Conservation (phyloP, 192 early-diverging fungal genomes). For the Backusella morwellensis region DNA sequence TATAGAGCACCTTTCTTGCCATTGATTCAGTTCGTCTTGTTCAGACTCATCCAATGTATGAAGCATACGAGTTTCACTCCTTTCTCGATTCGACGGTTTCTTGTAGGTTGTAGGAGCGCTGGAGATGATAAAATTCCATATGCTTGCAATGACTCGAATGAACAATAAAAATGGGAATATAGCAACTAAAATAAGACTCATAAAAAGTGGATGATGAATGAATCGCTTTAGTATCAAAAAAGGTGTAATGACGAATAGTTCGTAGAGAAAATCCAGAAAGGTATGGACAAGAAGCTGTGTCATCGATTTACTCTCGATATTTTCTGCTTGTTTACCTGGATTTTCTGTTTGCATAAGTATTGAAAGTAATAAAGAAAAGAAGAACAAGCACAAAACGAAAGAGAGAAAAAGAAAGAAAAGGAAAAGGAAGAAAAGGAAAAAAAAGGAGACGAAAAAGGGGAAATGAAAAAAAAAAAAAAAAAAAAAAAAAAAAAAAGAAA, state of each 20-base stretch:
- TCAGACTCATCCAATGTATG: background rate
- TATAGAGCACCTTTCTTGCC: constrained; percentile 55
- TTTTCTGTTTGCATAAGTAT: background rate
- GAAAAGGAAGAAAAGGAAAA: background rate
- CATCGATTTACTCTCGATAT: background rate
- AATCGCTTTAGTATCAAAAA: background rate
- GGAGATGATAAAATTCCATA: background rate
- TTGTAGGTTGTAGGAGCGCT: background rate
- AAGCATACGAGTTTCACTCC: background rate
- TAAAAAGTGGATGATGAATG: background rate
- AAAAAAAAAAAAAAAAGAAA: background rate
- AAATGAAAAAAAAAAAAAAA: background rate
- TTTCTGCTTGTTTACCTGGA: background rate
- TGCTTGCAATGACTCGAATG: background rate
- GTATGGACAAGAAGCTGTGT: background rate
- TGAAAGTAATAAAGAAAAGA: background rate
- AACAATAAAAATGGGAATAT: constrained; percentile 6
- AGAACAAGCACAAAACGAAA: background rate
- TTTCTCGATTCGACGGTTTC: background rate
- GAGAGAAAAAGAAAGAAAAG: background rate
- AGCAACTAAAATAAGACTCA: background rate
- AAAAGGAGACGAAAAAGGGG: constrained; percentile 4
- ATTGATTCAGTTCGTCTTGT: constrained; percentile 47
- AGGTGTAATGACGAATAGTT: constrained; percentile 2
- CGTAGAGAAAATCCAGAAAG: background rate